phyloP scores from a whole-genome alignment of 176 grass and related monocot species.

The Aegilops longissima region DNA sequence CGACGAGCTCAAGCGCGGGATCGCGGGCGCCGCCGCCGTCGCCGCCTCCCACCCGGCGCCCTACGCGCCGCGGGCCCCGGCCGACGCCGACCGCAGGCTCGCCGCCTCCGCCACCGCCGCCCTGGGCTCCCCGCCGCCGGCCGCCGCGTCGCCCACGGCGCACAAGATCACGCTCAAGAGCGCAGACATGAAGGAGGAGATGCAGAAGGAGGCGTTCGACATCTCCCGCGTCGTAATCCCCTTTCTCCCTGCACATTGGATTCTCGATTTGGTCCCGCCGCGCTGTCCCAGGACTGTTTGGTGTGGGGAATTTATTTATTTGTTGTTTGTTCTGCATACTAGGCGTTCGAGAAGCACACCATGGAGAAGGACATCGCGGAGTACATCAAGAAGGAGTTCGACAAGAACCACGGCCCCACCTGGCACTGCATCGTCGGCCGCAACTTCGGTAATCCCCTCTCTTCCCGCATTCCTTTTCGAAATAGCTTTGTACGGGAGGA shows the following conservation, averaged over 20 bases:
- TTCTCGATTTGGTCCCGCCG: slow-evolving; percentile 34
- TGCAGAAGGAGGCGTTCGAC: slow-evolving; percentile 86
- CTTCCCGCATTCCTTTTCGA: background rate
- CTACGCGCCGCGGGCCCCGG: slow-evolving; percentile 37
- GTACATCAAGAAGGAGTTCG: slow-evolving; percentile 99
- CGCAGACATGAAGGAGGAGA: slow-evolving; percentile 98
- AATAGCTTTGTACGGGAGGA: background rate
- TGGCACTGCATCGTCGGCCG: slow-evolving; percentile 99
- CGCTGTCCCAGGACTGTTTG: slow-evolving; percentile 3
- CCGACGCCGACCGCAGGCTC: slow-evolving; percentile 58
- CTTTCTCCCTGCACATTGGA: background rate
- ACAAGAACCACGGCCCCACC: slow-evolving; percentile 84
- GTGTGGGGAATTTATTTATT: background rate
- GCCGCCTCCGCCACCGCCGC: slow-evolving; percentile 19
- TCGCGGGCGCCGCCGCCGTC: background rate
- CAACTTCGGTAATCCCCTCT: slow-evolving; percentile 76
- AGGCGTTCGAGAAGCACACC: slow-evolving; percentile 87
- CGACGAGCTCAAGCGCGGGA: slow-evolving; percentile 45
- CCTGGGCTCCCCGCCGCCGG: slow-evolving; percentile 34
- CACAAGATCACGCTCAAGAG: slow-evolving; percentile 97
- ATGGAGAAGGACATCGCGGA: slow-evolving; percentile 99
- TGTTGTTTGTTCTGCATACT: background rate
- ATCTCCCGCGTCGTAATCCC: slow-evolving; percentile 72
- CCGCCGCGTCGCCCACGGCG: background rate
- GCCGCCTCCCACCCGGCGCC: slow-evolving; percentile 28